A percentile compares a stretch with the other conserved stretches of the same genome.
phyloP scores from a whole-genome alignment of 345 rosid genomes.

The Clarkia xantiana region DNA sequence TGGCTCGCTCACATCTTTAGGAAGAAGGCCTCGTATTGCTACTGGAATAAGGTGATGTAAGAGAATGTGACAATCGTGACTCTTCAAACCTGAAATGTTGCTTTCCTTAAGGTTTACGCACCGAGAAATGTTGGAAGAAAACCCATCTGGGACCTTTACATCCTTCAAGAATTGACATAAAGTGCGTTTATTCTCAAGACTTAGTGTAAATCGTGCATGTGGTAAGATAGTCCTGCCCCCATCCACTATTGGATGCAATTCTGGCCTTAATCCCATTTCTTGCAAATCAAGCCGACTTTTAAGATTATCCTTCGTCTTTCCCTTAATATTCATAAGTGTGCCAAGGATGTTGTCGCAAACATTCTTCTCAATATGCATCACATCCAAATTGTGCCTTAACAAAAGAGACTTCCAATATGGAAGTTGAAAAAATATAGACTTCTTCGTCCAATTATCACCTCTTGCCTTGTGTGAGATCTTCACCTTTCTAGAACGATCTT shows the following conservation, averaged over 20 bases:
- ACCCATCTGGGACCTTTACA: neutral
- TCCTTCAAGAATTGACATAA: neutral
- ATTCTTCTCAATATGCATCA: too few relatives aligned
- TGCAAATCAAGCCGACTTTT: neutral
- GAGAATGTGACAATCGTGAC: neutral
- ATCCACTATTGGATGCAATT: neutral
- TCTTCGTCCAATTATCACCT: neutral
- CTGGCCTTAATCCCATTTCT: neutral
- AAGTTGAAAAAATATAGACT: neutral
- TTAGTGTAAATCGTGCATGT: neutral
- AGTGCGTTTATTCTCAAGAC: neutral
- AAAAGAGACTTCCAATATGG: neutral
- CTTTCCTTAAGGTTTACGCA: too few relatives aligned
- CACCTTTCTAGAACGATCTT: neutral
- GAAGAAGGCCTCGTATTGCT: neutral
- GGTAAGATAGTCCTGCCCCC: neutral
- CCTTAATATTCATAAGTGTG: neutral
- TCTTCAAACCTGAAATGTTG: too few relatives aligned
- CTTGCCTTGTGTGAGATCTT: neutral
- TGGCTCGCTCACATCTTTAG: neutral
- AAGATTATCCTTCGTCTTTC: neutral
- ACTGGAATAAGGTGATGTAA: neutral
- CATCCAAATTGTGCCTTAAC: slow-evolving; percentile 4
- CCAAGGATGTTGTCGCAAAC: slow-evolving; percentile 6
- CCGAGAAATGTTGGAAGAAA: too few relatives aligned